Evolutionary conservation across 352 stramenopile species (phyloP).

Genomic region (Thraustochytrium striatum): DNA sequence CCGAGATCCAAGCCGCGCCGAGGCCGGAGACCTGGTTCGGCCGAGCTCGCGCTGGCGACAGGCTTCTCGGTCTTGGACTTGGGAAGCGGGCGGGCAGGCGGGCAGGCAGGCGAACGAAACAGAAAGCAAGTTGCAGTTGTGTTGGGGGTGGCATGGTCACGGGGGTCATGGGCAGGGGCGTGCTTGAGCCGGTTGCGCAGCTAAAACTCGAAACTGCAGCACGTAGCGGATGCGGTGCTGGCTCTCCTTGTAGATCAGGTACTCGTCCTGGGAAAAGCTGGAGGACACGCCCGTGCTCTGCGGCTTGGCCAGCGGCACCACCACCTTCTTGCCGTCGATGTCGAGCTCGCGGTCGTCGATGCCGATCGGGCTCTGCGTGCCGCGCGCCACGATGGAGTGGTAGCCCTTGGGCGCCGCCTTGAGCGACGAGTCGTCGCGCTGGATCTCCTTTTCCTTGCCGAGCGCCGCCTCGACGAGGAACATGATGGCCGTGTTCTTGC

Average conservation of each 20-base stretch:
- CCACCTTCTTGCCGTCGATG: constrained; percentile 53
- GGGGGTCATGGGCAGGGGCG: too few species aligned
- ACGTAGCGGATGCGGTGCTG: constrained; percentile 57
- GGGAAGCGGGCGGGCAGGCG: too few species aligned
- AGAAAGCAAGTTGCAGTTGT: too few species aligned
- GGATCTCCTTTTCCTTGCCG: constrained; percentile 55
- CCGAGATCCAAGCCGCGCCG: too few species aligned
- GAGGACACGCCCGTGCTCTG: neutral
- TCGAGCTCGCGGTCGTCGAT: constrained; percentile 46
- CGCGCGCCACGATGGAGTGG: constrained; percentile 56
- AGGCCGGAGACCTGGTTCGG: too few species aligned
- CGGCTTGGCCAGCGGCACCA: constrained; percentile 24
- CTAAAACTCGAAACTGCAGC: constrained; percentile 54
- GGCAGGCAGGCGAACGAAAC: too few species aligned
- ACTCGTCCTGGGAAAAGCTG: constrained; percentile 56
- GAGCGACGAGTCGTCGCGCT: constrained; percentile 50
- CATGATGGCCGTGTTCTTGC: constrained; percentile 51
- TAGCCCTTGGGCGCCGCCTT: constrained; percentile 51
- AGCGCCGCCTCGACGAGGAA: constrained; percentile 56
- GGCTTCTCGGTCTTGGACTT: too few species aligned
- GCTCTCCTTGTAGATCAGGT: constrained; percentile 55
- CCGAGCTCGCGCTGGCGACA: too few species aligned
- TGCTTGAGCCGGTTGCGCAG: too few species aligned
- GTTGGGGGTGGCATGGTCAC: too few species aligned
- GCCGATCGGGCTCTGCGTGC: constrained; percentile 48